A percentile compares a stretch with the other conserved stretches of the same genome.
These are phyloP conservation scores for Ocimum tenuiflorum DNA, from an alignment of 257 asterid species.

Conservation along the genomic window DNA sequence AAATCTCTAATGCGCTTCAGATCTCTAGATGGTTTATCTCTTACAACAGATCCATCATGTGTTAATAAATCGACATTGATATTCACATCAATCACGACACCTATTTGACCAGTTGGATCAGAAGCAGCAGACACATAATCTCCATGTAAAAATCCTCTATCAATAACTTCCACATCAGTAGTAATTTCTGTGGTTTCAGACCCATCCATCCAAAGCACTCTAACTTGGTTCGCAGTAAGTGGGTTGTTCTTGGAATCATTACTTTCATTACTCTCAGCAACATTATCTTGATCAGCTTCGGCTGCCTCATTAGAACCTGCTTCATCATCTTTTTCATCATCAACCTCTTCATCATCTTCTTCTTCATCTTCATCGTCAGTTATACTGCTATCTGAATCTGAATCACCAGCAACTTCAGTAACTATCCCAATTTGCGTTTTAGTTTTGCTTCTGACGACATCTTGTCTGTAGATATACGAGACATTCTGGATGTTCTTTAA, in stretches of 20 bases:
- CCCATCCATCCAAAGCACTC: conserved; percentile 86
- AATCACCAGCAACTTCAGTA: conserved; percentile 91
- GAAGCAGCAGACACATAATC: conserved; percentile 87
- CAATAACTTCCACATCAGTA: conserved; percentile 57
- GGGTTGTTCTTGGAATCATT: conserved; percentile 38
- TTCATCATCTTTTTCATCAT: conserved; percentile 30
- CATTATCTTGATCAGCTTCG: conserved; percentile 34
- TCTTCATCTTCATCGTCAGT: conserved; percentile 66
- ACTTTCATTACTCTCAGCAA: conserved; percentile 30
- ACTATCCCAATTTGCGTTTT: conserved; percentile 63
- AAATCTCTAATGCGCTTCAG: conserved; percentile 75
- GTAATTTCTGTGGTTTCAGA: conserved; percentile 58
- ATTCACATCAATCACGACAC: conserved; percentile 75
- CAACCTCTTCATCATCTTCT: conserved; percentile 38
- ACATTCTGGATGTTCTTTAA: conserved; percentile 48
- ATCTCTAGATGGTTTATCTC: conserved; percentile 51
- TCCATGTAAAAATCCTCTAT: conserved; percentile 89
- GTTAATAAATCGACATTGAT: conserved; percentile 59
- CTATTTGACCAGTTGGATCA: conserved; percentile 91
- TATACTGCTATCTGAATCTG: conserved; percentile 79
- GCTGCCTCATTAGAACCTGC: conserved; percentile 37
- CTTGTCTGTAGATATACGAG: conserved; percentile 77
- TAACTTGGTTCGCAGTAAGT: conserved; percentile 68
- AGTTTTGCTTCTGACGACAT: conserved; percentile 58
- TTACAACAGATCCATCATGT: conserved; percentile 53